Base-by-base conservation (phyloP, 2,329 filamentous ascomycete genomes). In the Orbilia blumenaviensis region DNA sequence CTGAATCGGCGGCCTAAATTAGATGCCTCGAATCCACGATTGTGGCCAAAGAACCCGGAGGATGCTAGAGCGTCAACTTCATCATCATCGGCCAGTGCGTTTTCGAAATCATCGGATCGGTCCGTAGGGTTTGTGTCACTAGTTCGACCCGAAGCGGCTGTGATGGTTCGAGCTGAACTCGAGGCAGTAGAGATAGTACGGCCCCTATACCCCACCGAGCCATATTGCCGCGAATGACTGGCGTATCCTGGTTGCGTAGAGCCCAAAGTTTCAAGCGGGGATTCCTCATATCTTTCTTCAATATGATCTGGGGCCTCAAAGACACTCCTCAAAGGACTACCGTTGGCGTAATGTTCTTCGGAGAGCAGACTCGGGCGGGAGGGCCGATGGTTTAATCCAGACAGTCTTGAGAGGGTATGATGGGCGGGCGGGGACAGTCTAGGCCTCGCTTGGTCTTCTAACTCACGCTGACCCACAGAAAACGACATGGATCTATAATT, bases 401-500 rank as follows among this genome's bases (percentile, higher is more conserved):
- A 86, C n/a, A 85, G 79, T 56, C 86, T 83, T 54, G 88, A 85
- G n/a, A 86, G 84, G 10, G 85, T 82, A 44, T 88, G 82, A 21
- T 86, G 83, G 2, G 87, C 83, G 2, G 87, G 84, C 2, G 86
- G 82, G 67, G 78, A 64, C 78, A 80, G 25, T 79, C 76, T 63
- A 69, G 77, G 66, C 42, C 79, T 78, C 18, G 72, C 80, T 12
- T 83, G 80, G 0, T 83, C 83, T 72, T 94, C 92, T 0, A 90
- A 87, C 63, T 97, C 93, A 76, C 93, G 86, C 82, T 97, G 94
- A 3, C 94, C 94, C 54, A 96, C 94, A 0, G 94, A 98, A 83
- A 98, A 98, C 3, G 95, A 98, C 83, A 97, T 93, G 4, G 95
- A 99, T 46, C 95, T 90, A 80, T 96, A 95, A 0, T 92, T 93